A percentile compares a stretch with the other conserved stretches of the same genome.
These are phyloP conservation scores for Daldinia caldariorum DNA, from an alignment of 495 filamentous ascomycete genomes.

Conservation along the genomic window DNA sequence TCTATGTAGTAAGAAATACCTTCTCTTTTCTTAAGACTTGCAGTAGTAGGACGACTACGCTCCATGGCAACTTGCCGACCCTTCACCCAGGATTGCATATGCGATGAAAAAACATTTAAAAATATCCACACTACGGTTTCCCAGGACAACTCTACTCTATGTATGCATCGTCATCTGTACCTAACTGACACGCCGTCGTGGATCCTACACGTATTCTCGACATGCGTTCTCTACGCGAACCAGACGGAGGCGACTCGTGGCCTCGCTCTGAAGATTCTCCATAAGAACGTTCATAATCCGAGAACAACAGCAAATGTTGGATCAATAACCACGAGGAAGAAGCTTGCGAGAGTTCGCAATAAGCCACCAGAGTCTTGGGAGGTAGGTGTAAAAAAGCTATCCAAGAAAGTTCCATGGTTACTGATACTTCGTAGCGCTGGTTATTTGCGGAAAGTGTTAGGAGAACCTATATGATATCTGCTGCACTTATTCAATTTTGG, in stretches of 20 bases:
- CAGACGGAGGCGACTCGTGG: constrained; percentile 45
- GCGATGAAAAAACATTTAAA: constrained; percentile 41
- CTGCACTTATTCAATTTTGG: constrained; percentile 3
- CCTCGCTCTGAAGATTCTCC: constrained; percentile 45
- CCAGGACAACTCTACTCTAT: constrained; percentile 45
- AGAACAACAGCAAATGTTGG: constrained; percentile 12
- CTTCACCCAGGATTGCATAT: constrained; percentile 45
- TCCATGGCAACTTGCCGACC: constrained; percentile 51
- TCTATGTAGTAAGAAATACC: not conserved
- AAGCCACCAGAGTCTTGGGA: constrained; percentile 46
- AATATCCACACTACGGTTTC: constrained; percentile 42
- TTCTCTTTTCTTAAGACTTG: constrained; percentile 4
- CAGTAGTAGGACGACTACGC: constrained; percentile 43
- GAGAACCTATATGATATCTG: constrained; percentile 38
- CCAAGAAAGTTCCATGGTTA: not conserved
- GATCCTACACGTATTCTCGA: constrained; percentile 48
- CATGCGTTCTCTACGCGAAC: constrained; percentile 47
- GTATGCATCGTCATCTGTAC: constrained; percentile 50
- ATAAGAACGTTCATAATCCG: constrained; percentile 43
- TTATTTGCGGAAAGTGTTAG: constrained; percentile 43
- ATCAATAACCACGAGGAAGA: constrained; percentile 39
- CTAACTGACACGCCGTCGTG: constrained; percentile 43
- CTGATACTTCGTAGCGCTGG: constrained; percentile 36
- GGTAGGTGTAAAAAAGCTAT: constrained; percentile 22
- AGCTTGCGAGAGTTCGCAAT: constrained; percentile 46